Evolutionary conservation across 805 yeast genomes (phyloP).

Genomic region (Kockiozyma suomiensis): DNA sequence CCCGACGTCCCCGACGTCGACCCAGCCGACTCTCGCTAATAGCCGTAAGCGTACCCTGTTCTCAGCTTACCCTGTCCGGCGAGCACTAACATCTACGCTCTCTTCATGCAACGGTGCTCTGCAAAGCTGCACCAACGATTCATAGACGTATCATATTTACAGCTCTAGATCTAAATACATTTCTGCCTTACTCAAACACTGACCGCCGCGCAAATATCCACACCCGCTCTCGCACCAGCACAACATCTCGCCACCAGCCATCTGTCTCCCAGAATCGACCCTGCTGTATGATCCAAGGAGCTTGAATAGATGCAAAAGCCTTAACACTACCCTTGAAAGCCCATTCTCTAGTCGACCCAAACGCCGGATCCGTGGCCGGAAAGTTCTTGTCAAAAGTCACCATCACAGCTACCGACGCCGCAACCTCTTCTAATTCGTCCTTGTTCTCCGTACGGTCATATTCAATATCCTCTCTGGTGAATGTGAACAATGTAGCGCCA

Average conservation of each 20-base stretch:
- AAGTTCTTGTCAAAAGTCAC: slow-evolving; percentile 45
- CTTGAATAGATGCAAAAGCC: slow-evolving; percentile 47
- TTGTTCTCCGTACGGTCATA: slow-evolving; percentile 79
- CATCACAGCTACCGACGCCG: slow-evolving; percentile 56
- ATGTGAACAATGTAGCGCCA: slow-evolving; percentile 77
- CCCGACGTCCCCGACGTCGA: no score
- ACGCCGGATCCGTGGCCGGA: slow-evolving; percentile 3
- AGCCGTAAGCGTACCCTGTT: neutral
- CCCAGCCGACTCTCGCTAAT: neutral
- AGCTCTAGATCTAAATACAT: neutral
- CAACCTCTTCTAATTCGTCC: slow-evolving; percentile 44
- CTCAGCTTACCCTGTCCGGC: no score
- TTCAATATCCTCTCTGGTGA: slow-evolving; percentile 46
- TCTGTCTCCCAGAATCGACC: slow-evolving; percentile 1
- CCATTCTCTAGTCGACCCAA: slow-evolving; percentile 46
- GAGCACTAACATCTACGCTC: no score
- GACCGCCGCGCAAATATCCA: slow-evolving; percentile 23
- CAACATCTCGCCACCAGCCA: slow-evolving; percentile 25
- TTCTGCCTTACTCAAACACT: neutral
- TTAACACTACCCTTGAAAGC: slow-evolving; percentile 45
- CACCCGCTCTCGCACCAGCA: slow-evolving; percentile 16
- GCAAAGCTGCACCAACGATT: no score
- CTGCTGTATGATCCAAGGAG: slow-evolving; percentile 15
- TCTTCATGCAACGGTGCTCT: no score
- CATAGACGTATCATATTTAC: neutral